Conservation (phyloP, 305 asterid genomes). For the Fraxinus xanthoxyloides region DNA sequence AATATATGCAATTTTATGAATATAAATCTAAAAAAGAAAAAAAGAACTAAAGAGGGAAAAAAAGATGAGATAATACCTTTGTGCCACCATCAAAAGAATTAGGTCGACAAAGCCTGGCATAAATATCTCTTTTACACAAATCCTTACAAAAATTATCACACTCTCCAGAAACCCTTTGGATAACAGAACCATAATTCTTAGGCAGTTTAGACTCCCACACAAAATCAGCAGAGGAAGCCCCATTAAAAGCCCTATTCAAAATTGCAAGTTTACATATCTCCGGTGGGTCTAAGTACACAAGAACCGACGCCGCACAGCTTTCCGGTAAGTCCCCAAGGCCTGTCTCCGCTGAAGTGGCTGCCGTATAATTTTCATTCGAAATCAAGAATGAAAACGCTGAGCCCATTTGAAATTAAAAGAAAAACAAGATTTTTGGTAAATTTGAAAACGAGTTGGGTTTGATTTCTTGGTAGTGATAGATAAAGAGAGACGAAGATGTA, state of each 20-base stretch:
- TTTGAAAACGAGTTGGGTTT: background rate
- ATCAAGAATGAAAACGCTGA: constrained; percentile 43
- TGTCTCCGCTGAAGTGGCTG: constrained; percentile 23
- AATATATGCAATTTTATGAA: background rate
- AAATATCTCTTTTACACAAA: constrained; percentile 69
- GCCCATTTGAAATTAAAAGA: constrained; percentile 41
- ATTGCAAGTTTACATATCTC: constrained; percentile 73
- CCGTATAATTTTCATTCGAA: constrained; percentile 12
- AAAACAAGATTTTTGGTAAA: background rate
- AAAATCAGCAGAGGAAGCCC: constrained; percentile 79
- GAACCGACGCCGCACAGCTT: constrained; percentile 74
- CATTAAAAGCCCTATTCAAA: constrained; percentile 66
- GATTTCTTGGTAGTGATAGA: background rate
- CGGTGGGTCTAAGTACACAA: constrained; percentile 70
- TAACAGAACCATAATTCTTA: constrained; percentile 54
- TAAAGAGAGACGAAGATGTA: background rate
- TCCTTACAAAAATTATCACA: constrained; percentile 26
- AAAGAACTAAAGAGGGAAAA: background rate
- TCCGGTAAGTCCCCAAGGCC: constrained; percentile 85
- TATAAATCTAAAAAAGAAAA: background rate
- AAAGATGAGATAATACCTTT: constrained; percentile 42
- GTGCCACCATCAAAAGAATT: constrained; percentile 66
- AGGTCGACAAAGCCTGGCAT: constrained; percentile 56
- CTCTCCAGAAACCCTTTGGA: constrained; percentile 44
- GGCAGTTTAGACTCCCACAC: constrained; percentile 90